Base-by-base conservation (phyloP, 495 filamentous ascomycete genomes). In the Thermothielavioides terrestris region DNA sequence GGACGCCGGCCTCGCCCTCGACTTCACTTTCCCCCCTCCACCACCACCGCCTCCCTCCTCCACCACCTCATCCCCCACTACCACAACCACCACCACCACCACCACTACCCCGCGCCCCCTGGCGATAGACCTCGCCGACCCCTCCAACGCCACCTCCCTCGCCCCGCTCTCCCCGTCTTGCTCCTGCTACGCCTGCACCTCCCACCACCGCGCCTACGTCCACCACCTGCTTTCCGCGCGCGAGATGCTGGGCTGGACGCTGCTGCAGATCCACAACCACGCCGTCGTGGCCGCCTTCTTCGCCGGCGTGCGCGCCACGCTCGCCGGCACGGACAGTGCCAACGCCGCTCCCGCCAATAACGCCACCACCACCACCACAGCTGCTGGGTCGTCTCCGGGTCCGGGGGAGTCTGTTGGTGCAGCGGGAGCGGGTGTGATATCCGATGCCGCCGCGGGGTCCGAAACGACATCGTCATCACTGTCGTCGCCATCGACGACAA, bases 191-290 rank as follows among this genome's bases (percentile, higher is more conserved):
- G 69, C 89, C 17, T 98, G 92, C 72, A 79, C 70, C 1, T 75
- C 76, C 11, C 94, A 98, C 64, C 88, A 95, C 65, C 71, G 80
- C 6, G 91, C 94, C 1, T 97, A 84, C 67, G 55, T 97, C 27
- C 83, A 88, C 50, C 94, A 98, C 61, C 76, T 98, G 5, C 76
- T 98, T 4, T 64, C 72, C 14, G 88, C 92, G 0, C 90, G 89
- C 56, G 92, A 98, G 65, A 96, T 98, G 94, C 81, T 95, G 2
- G 91, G 80, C 21, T 98, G 92, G 92, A 85, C 86, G 2, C 74
- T 98, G 12, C 70, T 98, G 22, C 90, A 95, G 63, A 74, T 94
- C 11, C 92, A 98, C 67, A 98, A 98, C 62, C 77, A 87, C 56
- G 73, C 81, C 25, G 67, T 85, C 2, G 62, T 94, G 39, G 74